Base-by-base conservation (phyloP, 192 early-diverging fungal genomes). In the Spinellus fusiger region DNA sequence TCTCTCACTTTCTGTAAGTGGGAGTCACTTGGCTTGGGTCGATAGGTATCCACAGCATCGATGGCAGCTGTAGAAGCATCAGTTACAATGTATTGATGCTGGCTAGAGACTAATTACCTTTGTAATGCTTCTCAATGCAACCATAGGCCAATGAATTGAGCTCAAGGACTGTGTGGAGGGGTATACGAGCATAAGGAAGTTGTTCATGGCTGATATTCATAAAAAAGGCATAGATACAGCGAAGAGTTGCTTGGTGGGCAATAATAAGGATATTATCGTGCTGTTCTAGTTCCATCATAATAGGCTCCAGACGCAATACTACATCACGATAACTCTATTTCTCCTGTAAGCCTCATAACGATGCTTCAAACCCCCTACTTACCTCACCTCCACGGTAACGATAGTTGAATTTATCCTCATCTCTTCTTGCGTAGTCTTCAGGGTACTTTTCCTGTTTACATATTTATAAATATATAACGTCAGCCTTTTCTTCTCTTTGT, bases 191-290 rank as follows among this genome's bases (percentile, higher is more conserved):
- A 64, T 99, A 99, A 1, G 97, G 97, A 31, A 99, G 73, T 64
- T 99, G 89, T 22, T 95, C 92, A 59, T 92, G 94, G 28, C 84
- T 81, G 63, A 89, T 85, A 56, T 92, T 91, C 78, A 94, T 81
- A 75, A 96, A 99, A 76, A 96, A 99, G 35, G 91, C 93, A 70
- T 99, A 99, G 54, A 99, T 87, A 68, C 92, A 94, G 22, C 97
- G 86, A 70, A 99, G 77, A 25, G 98, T 93, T 0, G 95, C 97
- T 63, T 99, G 96, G 66, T 99, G 96, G 28, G 92, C 91, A 72
- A 98, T 86, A 52, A 98, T 96, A 64, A 97, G 73, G 53, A 98
- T 94, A 60, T 89, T 89, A 69, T 94, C 90, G 70, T 96, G 93
- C 49, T 93, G 82, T 70, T 96, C 96, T 49, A 99, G 77, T 74